Evolutionary conservation across 306 rosid genomes (phyloP), one percentile per base, ranked within the genome.

Genomic region (Trifolium fragiferum): DNA sequence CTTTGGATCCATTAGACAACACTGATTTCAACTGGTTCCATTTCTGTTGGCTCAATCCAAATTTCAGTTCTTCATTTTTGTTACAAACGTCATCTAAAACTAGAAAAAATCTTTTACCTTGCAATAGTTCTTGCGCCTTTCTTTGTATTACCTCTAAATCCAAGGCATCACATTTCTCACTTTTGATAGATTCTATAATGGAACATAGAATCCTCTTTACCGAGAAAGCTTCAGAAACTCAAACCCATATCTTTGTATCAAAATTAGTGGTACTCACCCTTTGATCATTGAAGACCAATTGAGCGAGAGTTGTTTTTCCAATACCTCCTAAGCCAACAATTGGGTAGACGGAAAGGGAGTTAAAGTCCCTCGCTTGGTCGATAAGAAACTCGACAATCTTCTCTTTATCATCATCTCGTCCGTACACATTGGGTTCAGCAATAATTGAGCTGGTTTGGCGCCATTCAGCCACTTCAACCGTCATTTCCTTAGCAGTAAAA

Each of bases 361-460:
- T 18, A 25, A 38, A 23, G 9, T 7, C 10, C 1, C 16, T 6
- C 4, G 10, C 10, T 25, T 58, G 64, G 38, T 0, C 13, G 10
- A n/a, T n/a, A 58, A 58, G 64, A 58, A 58, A 58, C 18, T 58
- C 64, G 0, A 25, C 64, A 58, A 58, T 58, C 64, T 13, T 58
- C 10, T 58, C 32, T 58, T 12, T 44, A 12, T 44, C 50, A 12
- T 44, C 50, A 12, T 11, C 50, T 12, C 50, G 50, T 44, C 50
- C 50, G 4, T 11, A 44, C 7, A 58, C 18, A 5, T 23, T 23
- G 0, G 37, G 18, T 58, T 25, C 64, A 12, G 38, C 18, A 58
- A 58, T 58, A 0, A 10, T 11, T 6, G 64, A 58, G 18, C 64
- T 25, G 3, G 38, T 58, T 23, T 58, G 64, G 1, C 64, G 64